Percentiles rank a stretch among this genome's conserved stretches.
Evolutionary conservation across 495 filamentous ascomycete genomes (phyloP).

Genomic region (Neurospora terricola): DNA sequence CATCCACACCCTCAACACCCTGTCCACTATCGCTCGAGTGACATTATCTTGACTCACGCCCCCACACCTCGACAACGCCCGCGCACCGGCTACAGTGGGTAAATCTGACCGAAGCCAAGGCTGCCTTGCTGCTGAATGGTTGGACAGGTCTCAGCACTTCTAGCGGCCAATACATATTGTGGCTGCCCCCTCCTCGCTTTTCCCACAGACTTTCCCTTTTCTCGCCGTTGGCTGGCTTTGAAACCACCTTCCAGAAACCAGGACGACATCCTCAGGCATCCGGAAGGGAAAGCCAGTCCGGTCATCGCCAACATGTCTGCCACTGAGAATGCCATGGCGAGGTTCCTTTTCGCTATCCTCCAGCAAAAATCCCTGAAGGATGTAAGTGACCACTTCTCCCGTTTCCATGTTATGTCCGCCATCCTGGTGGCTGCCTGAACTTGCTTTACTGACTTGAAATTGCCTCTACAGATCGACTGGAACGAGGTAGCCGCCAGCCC

Average conservation of each 20-base stretch:
- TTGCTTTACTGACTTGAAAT: neutral
- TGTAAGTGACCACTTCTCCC: conserved; percentile 32
- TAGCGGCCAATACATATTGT: conserved; percentile 19
- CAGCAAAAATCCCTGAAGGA: conserved; percentile 66
- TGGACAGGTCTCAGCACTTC: neutral
- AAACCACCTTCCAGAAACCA: conserved; percentile 5
- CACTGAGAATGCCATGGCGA: conserved; percentile 42
- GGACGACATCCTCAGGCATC: neutral
- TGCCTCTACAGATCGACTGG: conserved; percentile 56
- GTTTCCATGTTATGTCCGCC: neutral
- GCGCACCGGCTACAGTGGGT: conserved; percentile 10
- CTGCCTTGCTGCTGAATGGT: neutral
- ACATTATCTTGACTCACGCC: conserved; percentile 22
- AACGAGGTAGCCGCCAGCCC: conserved; percentile 51
- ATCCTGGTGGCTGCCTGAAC: neutral
- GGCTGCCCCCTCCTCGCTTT: conserved; percentile 4
- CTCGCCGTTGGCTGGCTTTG: conserved; percentile 17
- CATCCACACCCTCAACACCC: conserved; percentile 19
- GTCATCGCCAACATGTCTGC: conserved; percentile 28
- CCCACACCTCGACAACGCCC: conserved; percentile 9
- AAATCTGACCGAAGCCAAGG: conserved; percentile 19
- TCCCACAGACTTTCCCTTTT: conserved; percentile 1
- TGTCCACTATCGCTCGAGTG: conserved; percentile 2
- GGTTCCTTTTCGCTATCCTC: conserved; percentile 67
- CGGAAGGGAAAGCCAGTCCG: neutral